These are phyloP conservation scores for Xylaria multiplex DNA, from an alignment of 2,329 filamentous ascomycete genomes.

Conservation along the genomic window DNA sequence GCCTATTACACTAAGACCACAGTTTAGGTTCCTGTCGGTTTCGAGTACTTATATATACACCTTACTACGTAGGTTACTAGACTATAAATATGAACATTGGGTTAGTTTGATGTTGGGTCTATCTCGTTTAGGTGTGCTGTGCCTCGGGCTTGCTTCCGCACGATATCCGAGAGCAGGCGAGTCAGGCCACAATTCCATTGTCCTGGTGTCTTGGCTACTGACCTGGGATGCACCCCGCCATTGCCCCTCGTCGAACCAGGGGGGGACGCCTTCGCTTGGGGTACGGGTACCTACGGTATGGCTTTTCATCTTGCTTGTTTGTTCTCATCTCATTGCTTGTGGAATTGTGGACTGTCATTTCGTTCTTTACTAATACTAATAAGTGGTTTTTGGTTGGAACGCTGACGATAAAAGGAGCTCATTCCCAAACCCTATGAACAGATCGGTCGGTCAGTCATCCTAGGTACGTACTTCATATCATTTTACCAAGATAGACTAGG, in stretches of 20 bases:
- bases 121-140: constrained; percentile 26
- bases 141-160: constrained; percentile 25
- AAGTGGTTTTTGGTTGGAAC: background rate
- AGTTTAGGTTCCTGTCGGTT: too few species aligned
- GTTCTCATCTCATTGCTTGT: background rate
- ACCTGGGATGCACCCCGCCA: constrained; percentile 30
- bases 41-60: background rate
- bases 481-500: background rate
- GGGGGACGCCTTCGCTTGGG: background rate
- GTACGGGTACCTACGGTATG: background rate
- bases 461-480: background rate
- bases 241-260: constrained; percentile 24
- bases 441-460: background rate
- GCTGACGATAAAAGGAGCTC: background rate
- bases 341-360: background rate
- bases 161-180: constrained; percentile 5
- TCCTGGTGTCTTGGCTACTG: constrained; percentile 19
- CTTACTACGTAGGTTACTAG: constrained; percentile 16
- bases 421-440: background rate
- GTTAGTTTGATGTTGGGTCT: constrained; percentile 2
- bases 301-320: too few species aligned
- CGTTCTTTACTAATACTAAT: background rate
- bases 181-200: constrained; percentile 22
- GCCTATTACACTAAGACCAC: background rate
- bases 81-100: constrained; percentile 24